Evolutionary conservation across 208 protist species (phyloP), one percentile per base, ranked within the genome.

Genomic region (Wallacemonas rigidus): DNA sequence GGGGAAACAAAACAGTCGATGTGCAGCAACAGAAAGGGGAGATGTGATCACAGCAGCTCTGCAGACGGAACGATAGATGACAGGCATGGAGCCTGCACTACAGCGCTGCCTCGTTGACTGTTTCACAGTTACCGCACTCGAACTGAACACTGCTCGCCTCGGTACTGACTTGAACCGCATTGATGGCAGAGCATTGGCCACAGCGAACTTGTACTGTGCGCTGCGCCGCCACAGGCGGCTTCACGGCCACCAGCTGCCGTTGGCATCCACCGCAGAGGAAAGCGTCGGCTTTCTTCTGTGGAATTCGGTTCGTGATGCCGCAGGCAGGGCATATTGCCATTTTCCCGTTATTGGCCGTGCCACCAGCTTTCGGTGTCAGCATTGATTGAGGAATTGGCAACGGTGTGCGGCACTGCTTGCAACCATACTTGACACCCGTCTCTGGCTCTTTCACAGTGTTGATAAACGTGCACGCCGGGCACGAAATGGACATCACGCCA

Each of bases 111-210:
- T 87, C 82, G 60, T 92, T 95, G 51, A 91, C 68, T 9, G 79
- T 87, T 44, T 81, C 77, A 60, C 90, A 95, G 14, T 79, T 83
- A 3, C 90, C 90, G 60, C 90, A 95, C 44, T 91, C 80, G 67
- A 95, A 95, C 54, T 88, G 81, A 60, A 95, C 73, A 54, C 39
- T 74, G 35, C 70, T 80, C 1, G 87, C 77, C 47, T 77, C 69
- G 1, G 56, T 62, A 17, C 45, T 68, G 40, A 89, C 74, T 36
- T 84, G 79, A 3, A 95, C 81, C 2, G 83, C 81, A 60, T 95
- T 88, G 43, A 88, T 70, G 61, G 76, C 75, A 61, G 71, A 78
- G 75, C 83, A 88, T 51, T 82, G 76, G 9, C 90, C 87, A 68
- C 90, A 95, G 0, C 83, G 85, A 17, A 92, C 81, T 63, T 95